Base-by-base conservation (phyloP, 2,329 filamentous ascomycete species). In the Colletotrichum neosansevieriae region DNA sequence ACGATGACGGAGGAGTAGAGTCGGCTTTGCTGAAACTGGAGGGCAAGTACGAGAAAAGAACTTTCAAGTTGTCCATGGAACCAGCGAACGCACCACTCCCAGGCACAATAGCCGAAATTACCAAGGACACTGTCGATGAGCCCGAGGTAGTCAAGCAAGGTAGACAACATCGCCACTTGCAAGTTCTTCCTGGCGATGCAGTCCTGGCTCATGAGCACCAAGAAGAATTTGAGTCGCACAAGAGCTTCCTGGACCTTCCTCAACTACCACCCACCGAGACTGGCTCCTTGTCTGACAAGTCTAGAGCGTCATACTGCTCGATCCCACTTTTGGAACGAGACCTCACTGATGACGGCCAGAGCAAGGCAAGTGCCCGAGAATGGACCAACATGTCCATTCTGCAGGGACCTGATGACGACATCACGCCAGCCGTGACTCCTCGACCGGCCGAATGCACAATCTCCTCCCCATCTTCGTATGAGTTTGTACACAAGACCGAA, bases 11-110 rank as follows among this genome's bases (percentile, higher is more conserved):
- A 6, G 95, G 95, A 12, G 90, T 98, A 29, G 96, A 98, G 76
- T 94, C 94, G n/a, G 93, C 96, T 0, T 79, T 99, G 58, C 81
- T 94, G 73, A 99, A 98, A 75, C 85, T 99, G 0, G 96, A 99
- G 81, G 96, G 96, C 10, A 95, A 89, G 72, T 96, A 91, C 73
- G 86, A 91, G 75, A 89, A 85, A 72, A 88, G 79, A 73, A 70
- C 77, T 0, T 76, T 77, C 32, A 81, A 79, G 59, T 75, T 82
- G 12, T 83, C 79, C 13, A 81, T 83, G 70, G 80, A 82, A 49
- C 77, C 79, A 10, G 63, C 71, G 9, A 74, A 71, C 15, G 70
- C 73, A 42, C 71, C 74, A 59, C 70, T 76, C 17, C 67, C 70
- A 19, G 72, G 71, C 7, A 61, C 70, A 9, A 68, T 63, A 29